Conservation (phyloP, 164 flowering plant species). For the Piper longum region DNA sequence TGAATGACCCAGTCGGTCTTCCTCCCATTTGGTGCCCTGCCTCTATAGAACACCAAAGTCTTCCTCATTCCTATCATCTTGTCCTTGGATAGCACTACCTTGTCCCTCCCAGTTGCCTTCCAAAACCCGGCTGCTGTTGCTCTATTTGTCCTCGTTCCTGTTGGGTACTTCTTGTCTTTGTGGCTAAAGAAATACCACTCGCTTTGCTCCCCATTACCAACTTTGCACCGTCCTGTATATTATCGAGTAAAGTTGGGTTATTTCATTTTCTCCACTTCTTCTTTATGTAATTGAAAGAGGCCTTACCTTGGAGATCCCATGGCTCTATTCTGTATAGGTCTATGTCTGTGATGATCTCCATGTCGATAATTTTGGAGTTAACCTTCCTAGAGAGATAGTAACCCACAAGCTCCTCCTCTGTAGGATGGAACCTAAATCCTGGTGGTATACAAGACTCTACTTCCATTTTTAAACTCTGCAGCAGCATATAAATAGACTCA, state of each 20-base stretch:
- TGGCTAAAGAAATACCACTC: constrained; percentile 86
- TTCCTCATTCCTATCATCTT: constrained; percentile 48
- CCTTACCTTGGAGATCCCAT: constrained; percentile 75
- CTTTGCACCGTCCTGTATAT: constrained; percentile 32
- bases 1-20: constrained; percentile 61
- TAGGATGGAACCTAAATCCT: constrained; percentile 84
- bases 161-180: constrained; percentile 80
- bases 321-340: constrained; percentile 84
- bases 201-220: constrained; percentile 48
- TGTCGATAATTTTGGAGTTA: constrained; percentile 37
- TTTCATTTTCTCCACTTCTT: no score
- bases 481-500: no score
- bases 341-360: constrained; percentile 55
- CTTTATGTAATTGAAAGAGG: background rate
- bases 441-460: constrained; percentile 40
- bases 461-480: constrained; percentile 36
- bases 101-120: constrained; percentile 91
- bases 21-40: constrained; percentile 50
- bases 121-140: constrained; percentile 77
- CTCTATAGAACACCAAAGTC: constrained; percentile 47
- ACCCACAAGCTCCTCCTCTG: constrained; percentile 79
- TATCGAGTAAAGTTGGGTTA: no score
- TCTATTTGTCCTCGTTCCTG: constrained; percentile 63
- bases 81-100: constrained; percentile 38
- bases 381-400: constrained; percentile 58